These are phyloP conservation scores for Hydnomerulius pinastri DNA, from an alignment of 768 basidiomycete species.

Conservation along the genomic window DNA sequence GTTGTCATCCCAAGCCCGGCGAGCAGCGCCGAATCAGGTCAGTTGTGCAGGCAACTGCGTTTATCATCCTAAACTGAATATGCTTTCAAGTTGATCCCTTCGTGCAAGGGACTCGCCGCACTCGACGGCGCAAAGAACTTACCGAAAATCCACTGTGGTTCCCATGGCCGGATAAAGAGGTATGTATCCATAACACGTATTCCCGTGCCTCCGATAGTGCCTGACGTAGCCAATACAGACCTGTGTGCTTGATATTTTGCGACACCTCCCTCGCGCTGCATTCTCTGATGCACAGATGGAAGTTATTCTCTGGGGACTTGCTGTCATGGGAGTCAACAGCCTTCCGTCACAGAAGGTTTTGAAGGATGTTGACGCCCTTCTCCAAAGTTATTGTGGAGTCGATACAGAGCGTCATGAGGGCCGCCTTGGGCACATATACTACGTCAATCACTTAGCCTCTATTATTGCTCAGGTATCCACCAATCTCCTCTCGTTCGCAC, in stretches of 20 bases:
- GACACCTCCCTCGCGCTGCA: conserved; percentile 32
- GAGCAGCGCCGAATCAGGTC: too few relatives aligned
- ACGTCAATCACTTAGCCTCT: conserved; percentile 31
- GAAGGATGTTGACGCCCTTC: conserved; percentile 9
- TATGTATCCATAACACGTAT: neutral
- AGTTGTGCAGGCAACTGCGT: too few relatives aligned
- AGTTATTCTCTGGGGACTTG: conserved; percentile 30
- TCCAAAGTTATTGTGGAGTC: conserved; percentile 32
- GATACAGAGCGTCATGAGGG: conserved; percentile 30
- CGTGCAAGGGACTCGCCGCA: neutral
- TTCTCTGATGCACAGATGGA: conserved; percentile 32
- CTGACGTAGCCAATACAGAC: conserved; percentile 15
- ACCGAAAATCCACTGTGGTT: neutral
- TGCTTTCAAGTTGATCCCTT: too few relatives aligned
- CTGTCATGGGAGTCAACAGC: conserved; percentile 19
- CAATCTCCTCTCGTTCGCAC: too few relatives aligned
- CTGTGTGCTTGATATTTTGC: conserved; percentile 33
- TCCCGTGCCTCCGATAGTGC: neutral
- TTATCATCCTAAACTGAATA: too few relatives aligned
- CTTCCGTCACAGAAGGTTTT: conserved; percentile 16
- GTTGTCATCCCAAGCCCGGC: too few relatives aligned
- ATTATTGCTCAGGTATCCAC: conserved; percentile 39
- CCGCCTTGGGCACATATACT: conserved; percentile 33
- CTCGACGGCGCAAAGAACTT: neutral
- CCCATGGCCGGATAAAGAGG: neutral